Percentiles rank a stretch among this genome's conserved stretches.
Conservation (phyloP, 257 asterid genomes). For the Solanum lycopersicoides region DNA sequence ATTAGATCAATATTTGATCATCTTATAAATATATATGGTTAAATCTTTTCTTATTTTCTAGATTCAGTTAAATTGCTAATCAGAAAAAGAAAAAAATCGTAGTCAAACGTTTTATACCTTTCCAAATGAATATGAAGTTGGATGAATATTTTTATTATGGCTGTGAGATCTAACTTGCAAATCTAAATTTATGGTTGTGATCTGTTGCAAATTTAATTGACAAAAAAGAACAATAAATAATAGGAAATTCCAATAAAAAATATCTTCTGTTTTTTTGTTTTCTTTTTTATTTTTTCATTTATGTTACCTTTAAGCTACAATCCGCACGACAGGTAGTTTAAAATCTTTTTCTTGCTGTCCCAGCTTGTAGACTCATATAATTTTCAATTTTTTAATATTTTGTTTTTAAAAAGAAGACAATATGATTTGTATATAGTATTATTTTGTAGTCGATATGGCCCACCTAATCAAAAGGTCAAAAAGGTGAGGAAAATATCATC, state of each 20-base stretch:
- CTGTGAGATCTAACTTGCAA: not conserved
- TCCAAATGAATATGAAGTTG: not conserved
- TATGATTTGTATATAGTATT: not conserved
- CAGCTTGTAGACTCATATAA: not conserved
- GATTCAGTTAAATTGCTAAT: not conserved
- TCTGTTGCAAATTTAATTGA: not conserved
- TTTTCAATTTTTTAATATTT: not conserved
- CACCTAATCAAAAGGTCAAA: not conserved
- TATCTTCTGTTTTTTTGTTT: not conserved
- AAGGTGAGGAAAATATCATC: not conserved
- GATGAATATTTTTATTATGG: not conserved
- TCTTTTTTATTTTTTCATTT: not conserved
- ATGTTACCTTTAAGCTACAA: not conserved
- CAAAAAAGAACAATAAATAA: not conserved
- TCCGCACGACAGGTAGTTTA: not conserved
- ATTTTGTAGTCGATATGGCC: not conserved
- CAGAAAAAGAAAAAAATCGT: not conserved
- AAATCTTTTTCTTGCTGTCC: not conserved
- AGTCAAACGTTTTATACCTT: not conserved
- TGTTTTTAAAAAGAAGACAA: not conserved
- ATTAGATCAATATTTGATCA: not conserved
- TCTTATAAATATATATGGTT: not conserved
- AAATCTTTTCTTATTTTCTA: not conserved
- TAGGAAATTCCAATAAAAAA: not conserved
- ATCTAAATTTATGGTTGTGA: not conserved